Evolutionary conservation across 2,329 filamentous ascomycete species (phyloP).

Genomic region (Cercospora citrullina): DNA sequence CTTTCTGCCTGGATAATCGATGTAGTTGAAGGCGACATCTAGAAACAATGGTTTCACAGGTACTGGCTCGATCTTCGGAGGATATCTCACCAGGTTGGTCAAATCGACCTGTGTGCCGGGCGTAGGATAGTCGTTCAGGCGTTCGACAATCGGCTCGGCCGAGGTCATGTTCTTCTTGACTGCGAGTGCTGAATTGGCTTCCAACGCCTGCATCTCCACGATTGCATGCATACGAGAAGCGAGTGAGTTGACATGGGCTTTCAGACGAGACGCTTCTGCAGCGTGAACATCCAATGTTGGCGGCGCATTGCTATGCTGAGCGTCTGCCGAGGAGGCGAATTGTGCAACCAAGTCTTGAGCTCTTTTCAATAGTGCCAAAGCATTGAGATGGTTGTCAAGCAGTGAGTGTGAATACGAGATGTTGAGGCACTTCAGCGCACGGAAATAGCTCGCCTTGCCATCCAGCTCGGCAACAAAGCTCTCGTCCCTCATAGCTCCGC

Average conservation of each 20-base stretch:
- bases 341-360: conserved; percentile 63
- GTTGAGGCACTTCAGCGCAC: conserved; percentile 82
- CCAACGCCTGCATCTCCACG: conserved; percentile 73
- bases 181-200: conserved; percentile 50
- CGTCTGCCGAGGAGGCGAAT: not conserved
- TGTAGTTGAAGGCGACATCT: conserved; percentile 97
- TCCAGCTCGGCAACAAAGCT: conserved; percentile 75
- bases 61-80: conserved; percentile 76
- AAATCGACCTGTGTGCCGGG: conserved; percentile 65
- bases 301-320: conserved; percentile 45
- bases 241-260: conserved; percentile 65
- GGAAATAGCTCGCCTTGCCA: conserved; percentile 78
- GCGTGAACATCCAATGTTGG: conserved; percentile 68
- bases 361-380: conserved; percentile 79
- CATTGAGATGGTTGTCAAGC: conserved; percentile 69
- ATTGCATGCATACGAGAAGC: conserved; percentile 81
- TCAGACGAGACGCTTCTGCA: conserved; percentile 60
- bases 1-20: conserved; percentile 75
- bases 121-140: conserved; percentile 71
- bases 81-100: conserved; percentile 79
- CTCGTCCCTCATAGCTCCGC: conserved; percentile 83
- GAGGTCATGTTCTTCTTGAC: conserved; percentile 47
- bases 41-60: conserved; percentile 95
- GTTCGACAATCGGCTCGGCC: conserved; percentile 68
- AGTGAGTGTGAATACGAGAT: conserved; percentile 83